Conservation (phyloP, 1,284 basidiomycete species). For the Boletus smithii region DNA sequence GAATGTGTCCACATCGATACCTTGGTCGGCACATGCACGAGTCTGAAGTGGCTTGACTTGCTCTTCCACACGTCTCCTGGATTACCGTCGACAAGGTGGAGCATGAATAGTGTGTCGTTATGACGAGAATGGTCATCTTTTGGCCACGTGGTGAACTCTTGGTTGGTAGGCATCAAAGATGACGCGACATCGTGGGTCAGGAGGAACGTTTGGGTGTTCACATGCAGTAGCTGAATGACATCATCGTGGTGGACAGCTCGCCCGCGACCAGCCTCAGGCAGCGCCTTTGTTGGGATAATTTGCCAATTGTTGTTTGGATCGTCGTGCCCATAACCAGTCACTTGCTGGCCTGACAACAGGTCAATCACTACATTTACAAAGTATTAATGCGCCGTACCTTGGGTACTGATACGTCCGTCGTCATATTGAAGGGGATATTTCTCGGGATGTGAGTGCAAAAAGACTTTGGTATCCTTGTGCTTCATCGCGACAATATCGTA, state of each 20-base stretch:
- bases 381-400: slow-evolving; percentile 51
- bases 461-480: slow-evolving; percentile 92
- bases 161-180: slow-evolving; percentile 95
- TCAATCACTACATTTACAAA: slow-evolving; percentile 1
- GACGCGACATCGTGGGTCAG: slow-evolving; percentile 98
- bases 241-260: slow-evolving; percentile 89
- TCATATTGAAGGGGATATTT: slow-evolving; percentile 93
- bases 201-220: slow-evolving; percentile 79
- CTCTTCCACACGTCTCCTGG: slow-evolving; percentile 85
- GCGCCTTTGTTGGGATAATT: slow-evolving; percentile 88
- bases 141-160: slow-evolving; percentile 93
- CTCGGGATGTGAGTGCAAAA: slow-evolving; percentile 90
- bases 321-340: slow-evolving; percentile 94
- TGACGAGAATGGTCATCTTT: slow-evolving; percentile 69
- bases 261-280: slow-evolving; percentile 86
- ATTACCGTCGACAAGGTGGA: slow-evolving; percentile 69
- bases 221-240: slow-evolving; percentile 84
- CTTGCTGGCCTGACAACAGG: slow-evolving; percentile 76
- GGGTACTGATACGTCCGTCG: slow-evolving; percentile 92
- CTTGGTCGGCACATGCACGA: slow-evolving; percentile 86
- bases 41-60: slow-evolving; percentile 86
- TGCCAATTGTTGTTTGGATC: slow-evolving; percentile 97
- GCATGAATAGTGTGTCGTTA: slow-evolving; percentile 85
- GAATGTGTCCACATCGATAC: slow-evolving; percentile 94
- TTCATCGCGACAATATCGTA: slow-evolving; percentile 85